Evolutionary conservation across 2,329 filamentous ascomycete genomes (phyloP).

Genomic region (Cordyceps pruinosa): DNA sequence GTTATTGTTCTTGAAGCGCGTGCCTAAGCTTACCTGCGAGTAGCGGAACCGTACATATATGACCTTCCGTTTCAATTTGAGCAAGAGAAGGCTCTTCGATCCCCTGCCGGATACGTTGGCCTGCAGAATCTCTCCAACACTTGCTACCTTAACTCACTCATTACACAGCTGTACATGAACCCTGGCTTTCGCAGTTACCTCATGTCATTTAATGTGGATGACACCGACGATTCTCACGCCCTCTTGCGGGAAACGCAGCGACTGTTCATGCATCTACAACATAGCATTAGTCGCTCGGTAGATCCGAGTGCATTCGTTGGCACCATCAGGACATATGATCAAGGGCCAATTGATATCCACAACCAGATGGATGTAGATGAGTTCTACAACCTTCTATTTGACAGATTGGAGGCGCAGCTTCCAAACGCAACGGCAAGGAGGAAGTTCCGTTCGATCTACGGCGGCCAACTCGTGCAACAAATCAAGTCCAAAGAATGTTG

Average conservation of each 20-base stretch:
- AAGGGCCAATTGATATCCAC: slow-evolving; percentile 73
- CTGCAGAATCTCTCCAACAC: slow-evolving; percentile 91
- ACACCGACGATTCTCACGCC: slow-evolving; percentile 50
- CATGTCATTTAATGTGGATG: slow-evolving; percentile 52
- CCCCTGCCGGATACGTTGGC: slow-evolving; percentile 76
- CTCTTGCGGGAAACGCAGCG: slow-evolving; percentile 72
- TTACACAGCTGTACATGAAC: slow-evolving; percentile 97
- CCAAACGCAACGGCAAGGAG: slow-evolving; percentile 59
- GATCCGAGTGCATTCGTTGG: slow-evolving; percentile 67
- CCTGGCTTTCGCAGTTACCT: slow-evolving; percentile 80
- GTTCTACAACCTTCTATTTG: slow-evolving; percentile 91
- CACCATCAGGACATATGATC: slow-evolving; percentile 76
- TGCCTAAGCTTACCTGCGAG: slow-evolving; percentile 31
- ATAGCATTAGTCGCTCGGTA: slow-evolving; percentile 64
- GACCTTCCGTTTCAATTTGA: slow-evolving; percentile 59
- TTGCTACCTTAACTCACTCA: slow-evolving; percentile 91
- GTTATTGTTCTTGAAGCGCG: slow-evolving; percentile 31
- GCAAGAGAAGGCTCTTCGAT: slow-evolving; percentile 60
- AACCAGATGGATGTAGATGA: slow-evolving; percentile 98
- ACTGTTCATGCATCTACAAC: slow-evolving; percentile 81
- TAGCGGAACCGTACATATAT: slow-evolving; percentile 49
- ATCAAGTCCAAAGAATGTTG: slow-evolving; percentile 91
- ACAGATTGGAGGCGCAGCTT: slow-evolving; percentile 82
- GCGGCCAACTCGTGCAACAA: slow-evolving; percentile 86
- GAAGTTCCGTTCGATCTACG: slow-evolving; percentile 75